phyloP scores from a whole-genome alignment of 805 yeast species.

The Candida dajiaensis region DNA sequence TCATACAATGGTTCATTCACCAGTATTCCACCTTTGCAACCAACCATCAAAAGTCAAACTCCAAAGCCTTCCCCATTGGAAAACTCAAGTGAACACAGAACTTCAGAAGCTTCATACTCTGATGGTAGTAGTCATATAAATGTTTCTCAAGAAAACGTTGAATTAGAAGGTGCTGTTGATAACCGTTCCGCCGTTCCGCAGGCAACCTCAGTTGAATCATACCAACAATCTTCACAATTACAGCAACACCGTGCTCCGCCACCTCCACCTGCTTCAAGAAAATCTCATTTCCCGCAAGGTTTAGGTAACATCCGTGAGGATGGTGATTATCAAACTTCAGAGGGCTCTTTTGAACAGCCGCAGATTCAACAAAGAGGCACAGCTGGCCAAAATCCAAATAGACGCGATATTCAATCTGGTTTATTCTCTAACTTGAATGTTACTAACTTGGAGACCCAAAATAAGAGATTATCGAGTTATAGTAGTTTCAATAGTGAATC shows the following conservation, averaged over 20 bases:
- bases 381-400: slow-evolving; percentile 4
- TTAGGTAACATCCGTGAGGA: slow-evolving; percentile 28
- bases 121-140: slow-evolving; percentile 13
- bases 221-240: slow-evolving; percentile 31
- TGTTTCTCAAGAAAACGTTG: slow-evolving; percentile 5
- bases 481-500: slow-evolving; percentile 23
- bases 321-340: slow-evolving; percentile 9
- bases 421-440: slow-evolving; percentile 39
- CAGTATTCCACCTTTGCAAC: slow-evolving; percentile 27
- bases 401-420: slow-evolving; percentile 40
- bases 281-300: slow-evolving; percentile 21
- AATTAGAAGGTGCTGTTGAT: neutral
- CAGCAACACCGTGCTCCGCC: slow-evolving; percentile 38
- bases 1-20: neutral
- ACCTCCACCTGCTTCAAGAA: slow-evolving; percentile 55
- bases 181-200: neutral
- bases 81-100: neutral
- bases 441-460: slow-evolving; percentile 26
- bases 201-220: neutral
- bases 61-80: neutral
- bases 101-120: slow-evolving; percentile 9
- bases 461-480: slow-evolving; percentile 22
- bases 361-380: slow-evolving; percentile 1
- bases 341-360: slow-evolving; percentile 8
- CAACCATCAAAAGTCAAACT: slow-evolving; percentile 21